Base-by-base conservation (phyloP, 495 filamentous ascomycete species). In the Jackrogersella minutella region DNA sequence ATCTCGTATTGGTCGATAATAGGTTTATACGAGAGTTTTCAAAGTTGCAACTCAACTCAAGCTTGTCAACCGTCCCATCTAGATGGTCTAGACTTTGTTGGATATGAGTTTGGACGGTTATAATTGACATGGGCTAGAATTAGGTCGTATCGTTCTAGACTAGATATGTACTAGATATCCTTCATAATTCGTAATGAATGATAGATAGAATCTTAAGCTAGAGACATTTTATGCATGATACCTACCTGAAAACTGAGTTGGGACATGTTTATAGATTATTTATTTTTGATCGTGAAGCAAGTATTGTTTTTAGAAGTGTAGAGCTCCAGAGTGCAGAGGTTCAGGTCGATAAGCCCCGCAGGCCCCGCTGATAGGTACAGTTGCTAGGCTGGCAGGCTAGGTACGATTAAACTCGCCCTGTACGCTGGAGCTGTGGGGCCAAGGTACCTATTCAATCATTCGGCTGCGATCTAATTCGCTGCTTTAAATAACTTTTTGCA, bases 11-110 rank as follows among this genome's bases (percentile, higher is more conserved):
- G 3, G 28, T 31, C 3, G 4, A 19, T 31, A 9, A 50, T 36
- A 39, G 13, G 4, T 49, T 31, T 49, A 62, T 60, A 47, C 43
- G 58, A 62, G 22, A 33, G 21, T 47, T 37, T 14, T 30, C 16
- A 43, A 53, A 58, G 16, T 68, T 47, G 17, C 47, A 14, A 16
- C 17, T 62, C 44, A 44, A 31, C 63, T 39, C 39, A 16, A 34
- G 14, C 50, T 40, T 21, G 36, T 56, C 21, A 21, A 37, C 41
- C 33, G 49, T 68, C 58, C 52, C 47, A 47, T 63, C 19, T 31
- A 49, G 31, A 63, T 49, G 65, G 58, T 58, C 58, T 68, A 62
- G 65, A 68, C 58, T 55, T 57, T 19, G 16, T 57, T 19, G 13
- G 43, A 30, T 17, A 43, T 46, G 36, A 58, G 17, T 28, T 37